Evolutionary conservation across 805 yeast species (phyloP).

Genomic region (Nakazawaea peltata): DNA sequence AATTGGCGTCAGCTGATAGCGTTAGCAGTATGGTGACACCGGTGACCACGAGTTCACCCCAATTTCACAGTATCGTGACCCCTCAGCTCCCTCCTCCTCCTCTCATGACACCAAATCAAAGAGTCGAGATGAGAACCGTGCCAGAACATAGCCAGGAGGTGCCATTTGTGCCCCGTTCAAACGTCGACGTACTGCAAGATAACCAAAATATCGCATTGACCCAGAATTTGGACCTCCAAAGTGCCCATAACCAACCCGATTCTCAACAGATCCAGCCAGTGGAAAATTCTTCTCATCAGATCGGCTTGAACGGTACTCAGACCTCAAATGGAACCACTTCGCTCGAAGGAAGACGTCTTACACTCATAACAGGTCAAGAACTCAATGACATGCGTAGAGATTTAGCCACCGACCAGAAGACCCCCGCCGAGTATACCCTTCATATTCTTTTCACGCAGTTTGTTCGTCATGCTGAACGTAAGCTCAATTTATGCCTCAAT

Average conservation of each 20-base stretch:
- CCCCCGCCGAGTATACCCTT: conserved; percentile 84
- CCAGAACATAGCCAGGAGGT: too few relatives aligned
- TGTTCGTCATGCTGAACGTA: conserved; percentile 87
- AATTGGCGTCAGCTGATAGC: neutral
- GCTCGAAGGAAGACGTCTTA: conserved; percentile 8
- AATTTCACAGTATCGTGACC: conserved; percentile 5
- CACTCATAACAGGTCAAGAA: conserved; percentile 5
- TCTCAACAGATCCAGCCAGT: neutral
- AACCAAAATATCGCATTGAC: too few relatives aligned
- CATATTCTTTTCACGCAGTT: conserved; percentile 94
- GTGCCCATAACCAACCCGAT: too few relatives aligned
- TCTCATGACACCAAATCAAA: conserved; percentile 7
- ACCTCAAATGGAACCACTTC: too few relatives aligned
- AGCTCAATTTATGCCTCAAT: conserved; percentile 63
- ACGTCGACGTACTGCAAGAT: too few relatives aligned
- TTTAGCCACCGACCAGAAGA: conserved; percentile 25
- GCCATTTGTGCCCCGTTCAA: too few relatives aligned
- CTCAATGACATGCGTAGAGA: conserved; percentile 6
- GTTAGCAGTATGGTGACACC: neutral
- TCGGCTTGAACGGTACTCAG: neutral
- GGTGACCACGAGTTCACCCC: neutral
- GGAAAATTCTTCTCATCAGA: neutral
- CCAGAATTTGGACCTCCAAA: too few relatives aligned
- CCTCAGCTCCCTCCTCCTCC: conserved; percentile 11
- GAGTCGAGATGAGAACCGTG: too few relatives aligned